Evolutionary conservation across 1,284 basidiomycete species (phyloP).

Genomic region (Phlebopus sp.): DNA sequence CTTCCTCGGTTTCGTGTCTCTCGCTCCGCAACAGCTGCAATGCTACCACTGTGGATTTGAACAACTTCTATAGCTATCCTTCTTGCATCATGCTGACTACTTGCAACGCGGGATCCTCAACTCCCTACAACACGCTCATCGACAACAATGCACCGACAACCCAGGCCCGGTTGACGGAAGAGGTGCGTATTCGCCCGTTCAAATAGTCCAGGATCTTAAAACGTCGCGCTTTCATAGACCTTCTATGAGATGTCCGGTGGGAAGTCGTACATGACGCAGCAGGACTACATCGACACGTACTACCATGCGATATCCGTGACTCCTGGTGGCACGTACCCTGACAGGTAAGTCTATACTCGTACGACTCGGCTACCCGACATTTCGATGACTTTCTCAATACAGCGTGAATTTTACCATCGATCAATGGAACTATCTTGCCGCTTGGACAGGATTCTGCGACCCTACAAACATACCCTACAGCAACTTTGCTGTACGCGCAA

Average conservation of each 20-base stretch:
- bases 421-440: slow-evolving; percentile 18
- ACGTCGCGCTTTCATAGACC: background rate
- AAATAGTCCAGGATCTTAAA: too few species aligned
- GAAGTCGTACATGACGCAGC: slow-evolving; percentile 6
- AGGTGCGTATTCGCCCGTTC: too few species aligned
- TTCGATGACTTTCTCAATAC: background rate
- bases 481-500: slow-evolving; percentile 16
- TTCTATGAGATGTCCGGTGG: slow-evolving; percentile 6
- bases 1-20: slow-evolving; percentile 8
- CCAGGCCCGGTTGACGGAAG: too few species aligned
- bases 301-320: slow-evolving; percentile 3
- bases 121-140: too few species aligned
- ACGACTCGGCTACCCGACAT: too few species aligned
- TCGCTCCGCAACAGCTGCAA: slow-evolving; percentile 11
- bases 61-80: too few species aligned
- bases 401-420: slow-evolving; percentile 8
- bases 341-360: slow-evolving; percentile 12
- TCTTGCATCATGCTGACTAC: too few species aligned
- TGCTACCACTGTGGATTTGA: too few species aligned
- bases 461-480: slow-evolving; percentile 17
- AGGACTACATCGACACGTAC: slow-evolving; percentile 9
- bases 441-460: slow-evolving; percentile 21
- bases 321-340: background rate
- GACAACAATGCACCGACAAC: too few species aligned
- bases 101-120: too few species aligned